Evolutionary conservation across 352 stramenopile genomes (phyloP), one percentile per base, ranked within the genome.

Genomic region (Pythium biforme): DNA sequence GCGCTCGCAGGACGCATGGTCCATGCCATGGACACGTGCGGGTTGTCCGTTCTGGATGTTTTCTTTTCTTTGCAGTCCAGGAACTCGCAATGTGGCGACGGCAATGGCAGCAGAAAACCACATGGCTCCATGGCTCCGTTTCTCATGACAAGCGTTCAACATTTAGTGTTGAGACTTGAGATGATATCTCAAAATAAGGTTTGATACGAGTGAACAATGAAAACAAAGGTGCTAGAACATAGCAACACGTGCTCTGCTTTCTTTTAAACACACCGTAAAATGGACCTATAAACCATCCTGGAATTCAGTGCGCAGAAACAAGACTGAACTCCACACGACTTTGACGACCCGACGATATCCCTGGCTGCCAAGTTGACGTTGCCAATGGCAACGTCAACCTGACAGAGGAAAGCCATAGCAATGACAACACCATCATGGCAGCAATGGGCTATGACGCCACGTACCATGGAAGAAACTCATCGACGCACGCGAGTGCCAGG

Each of bases 41-140:
- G 55, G 8, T 25, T 62, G 60, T 67, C 60, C 22, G 33, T 67
- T 57, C 43, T 62, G 60, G 59, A 59, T 66, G 20, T 55, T 58
- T 61, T 29, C n/a, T 34, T 56, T 41, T 62, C 22, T 40, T 46
- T n/a, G 22, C 10, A 14, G 3, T 51, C 40, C 6, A 1, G 37
- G 37, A n/a, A 29, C 19, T 19, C 29, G 54, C 29, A 46, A 50
- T n/a, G 60, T 67, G n/a, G 29, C 37, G 52, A 60, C 33, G 11
- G 34, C 22, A 20, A 46, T 15, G 34, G 20, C 22, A 25, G 20
- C 8, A 9, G 25, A 22, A 25, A 48, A 53, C 33, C 51, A 67
- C 51, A 67, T 60, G 59, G 51, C 50, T 48, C 27, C 40, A 45
- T 49, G 37, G 37, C 54, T 37, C 61, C 8, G 51, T 59, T n/a